Evolutionary conservation across 306 rosid genomes (phyloP), one percentile per base, ranked within the genome.

Genomic region (Lathyrus oleraceus): DNA sequence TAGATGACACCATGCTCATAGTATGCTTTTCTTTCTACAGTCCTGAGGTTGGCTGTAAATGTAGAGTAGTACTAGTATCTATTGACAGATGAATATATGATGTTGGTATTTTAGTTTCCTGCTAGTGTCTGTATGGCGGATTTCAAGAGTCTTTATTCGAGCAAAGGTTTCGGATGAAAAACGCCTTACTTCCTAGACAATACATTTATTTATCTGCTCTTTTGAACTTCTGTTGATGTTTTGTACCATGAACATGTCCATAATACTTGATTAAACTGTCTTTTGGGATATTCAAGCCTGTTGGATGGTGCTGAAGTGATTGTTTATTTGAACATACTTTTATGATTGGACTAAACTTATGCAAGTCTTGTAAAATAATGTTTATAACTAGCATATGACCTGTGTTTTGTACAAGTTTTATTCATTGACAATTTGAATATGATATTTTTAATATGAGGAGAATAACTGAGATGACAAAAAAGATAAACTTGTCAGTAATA

Each of bases 41-140:
- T 71, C 15, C 71, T 60, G 72, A 23, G 20, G 72, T 68, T 43
- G 61, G 57, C 30, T 36, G 67, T 61, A 43, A 35, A 44, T 44
- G 14, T 70, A 35, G 39, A 35, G 65, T 56, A 73, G 65, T 35
- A 69, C 38, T 69, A 54, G 38, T 73, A 69, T 42, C 65, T n/a
- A n/a, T n/a, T 30, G 63, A n/a, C 63, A 14, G 20, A 49, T 6
- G 43, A 59, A 59, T 6, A 30, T 60, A 54, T 4, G 49, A 69
- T 35, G 69, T 36, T 62, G 43, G 32, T 52, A 23, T 54, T 49
- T 68, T 53, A 11, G 61, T 72, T 60, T 5, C 66, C 13, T 15
- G 52, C n/a, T 52, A 30, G 28, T 49, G 23, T 53, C 21, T 30
- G 27, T 73, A 30, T 58, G 67, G 72, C 61, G 27, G 43, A 57